Conservation (phyloP, 257 asterid species). For the Orobanche coerulescens region DNA sequence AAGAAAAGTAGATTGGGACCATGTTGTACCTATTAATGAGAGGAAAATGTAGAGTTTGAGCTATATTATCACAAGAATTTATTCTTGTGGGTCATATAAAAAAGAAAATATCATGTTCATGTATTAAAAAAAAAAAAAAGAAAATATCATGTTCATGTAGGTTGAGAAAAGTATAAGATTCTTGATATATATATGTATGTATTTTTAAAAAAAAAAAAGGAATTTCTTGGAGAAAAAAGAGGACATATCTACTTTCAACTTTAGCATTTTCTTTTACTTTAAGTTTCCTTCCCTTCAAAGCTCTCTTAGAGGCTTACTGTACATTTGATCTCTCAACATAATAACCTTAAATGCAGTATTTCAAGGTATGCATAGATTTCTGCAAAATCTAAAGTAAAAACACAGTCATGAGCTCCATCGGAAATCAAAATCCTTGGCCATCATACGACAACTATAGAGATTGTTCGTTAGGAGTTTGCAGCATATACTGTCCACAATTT, state of each 20-base stretch:
- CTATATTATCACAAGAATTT: slow-evolving; percentile 2
- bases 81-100: not conserved
- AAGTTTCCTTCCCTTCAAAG: slow-evolving; percentile 46
- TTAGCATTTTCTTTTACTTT: slow-evolving; percentile 24
- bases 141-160: not conserved
- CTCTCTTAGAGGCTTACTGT: slow-evolving; percentile 16
- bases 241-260: slow-evolving; percentile 34
- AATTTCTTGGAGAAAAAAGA: slow-evolving; percentile 22
- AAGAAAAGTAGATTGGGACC: slow-evolving; percentile 29
- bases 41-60: slow-evolving; percentile 10
- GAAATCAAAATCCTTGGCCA: slow-evolving; percentile 46
- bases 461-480: slow-evolving; percentile 73
- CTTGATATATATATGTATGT: slow-evolving; percentile 15
- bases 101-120: not conserved
- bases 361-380: slow-evolving; percentile 19
- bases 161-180: slow-evolving; percentile 18
- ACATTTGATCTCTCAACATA: slow-evolving; percentile 16
- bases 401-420: slow-evolving; percentile 42
- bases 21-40: not conserved
- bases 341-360: not conserved
- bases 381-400: slow-evolving; percentile 17
- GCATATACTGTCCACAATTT: slow-evolving; percentile 76
- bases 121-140: too few relatives aligned
- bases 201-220: not conserved
- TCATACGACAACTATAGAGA: slow-evolving; percentile 49